Evolutionary conservation across 1,139 yeast species (phyloP).

Genomic region (Hemisphaericaspora xylanilytica): DNA sequence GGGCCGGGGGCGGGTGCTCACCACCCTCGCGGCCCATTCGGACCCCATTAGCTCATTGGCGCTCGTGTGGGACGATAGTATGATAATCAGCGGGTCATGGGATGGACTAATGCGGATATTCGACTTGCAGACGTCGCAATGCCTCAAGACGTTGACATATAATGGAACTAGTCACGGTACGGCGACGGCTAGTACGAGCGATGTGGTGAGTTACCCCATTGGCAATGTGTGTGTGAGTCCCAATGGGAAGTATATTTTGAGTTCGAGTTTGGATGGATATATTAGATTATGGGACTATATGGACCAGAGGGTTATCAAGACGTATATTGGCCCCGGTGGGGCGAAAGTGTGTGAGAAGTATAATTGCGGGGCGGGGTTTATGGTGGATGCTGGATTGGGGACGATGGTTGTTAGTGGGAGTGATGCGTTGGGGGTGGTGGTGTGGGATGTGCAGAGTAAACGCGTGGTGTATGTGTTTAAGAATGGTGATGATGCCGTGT

Average conservation of each 20-base stretch:
- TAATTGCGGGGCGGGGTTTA: conserved; percentile 50
- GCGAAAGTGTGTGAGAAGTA: conserved; percentile 42
- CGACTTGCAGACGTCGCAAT: conserved; percentile 87
- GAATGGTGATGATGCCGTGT: conserved; percentile 37
- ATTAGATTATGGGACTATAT: conserved; percentile 81
- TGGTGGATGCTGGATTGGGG: conserved; percentile 24
- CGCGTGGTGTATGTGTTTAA: conserved; percentile 40
- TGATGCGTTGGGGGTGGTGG: conserved; percentile 54
- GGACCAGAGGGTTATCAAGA: conserved; percentile 74
- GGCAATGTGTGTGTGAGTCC: conserved; percentile 73
- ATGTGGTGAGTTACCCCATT: conserved; percentile 60
- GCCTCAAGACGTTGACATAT: conserved; percentile 82
- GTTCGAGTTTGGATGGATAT: conserved; percentile 78
- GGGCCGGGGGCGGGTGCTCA: conserved; percentile 68
- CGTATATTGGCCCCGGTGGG: conserved; percentile 47
- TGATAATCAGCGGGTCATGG: conserved; percentile 82
- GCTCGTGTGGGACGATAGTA: conserved; percentile 74
- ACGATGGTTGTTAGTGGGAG: conserved; percentile 65
- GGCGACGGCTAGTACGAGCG: conserved; percentile 57
- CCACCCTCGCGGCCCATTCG: conserved; percentile 88
- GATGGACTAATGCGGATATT: conserved; percentile 90
- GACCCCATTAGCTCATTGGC: conserved; percentile 83
- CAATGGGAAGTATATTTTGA: conserved; percentile 76
- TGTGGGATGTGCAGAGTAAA: conserved; percentile 79
- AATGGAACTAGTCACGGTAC: conserved; percentile 57